Percentiles rank a stretch among this genome's conserved stretches.
Evolutionary conservation across 2,329 filamentous ascomycete species (phyloP).

Genomic region (Aspergillus sp.): DNA sequence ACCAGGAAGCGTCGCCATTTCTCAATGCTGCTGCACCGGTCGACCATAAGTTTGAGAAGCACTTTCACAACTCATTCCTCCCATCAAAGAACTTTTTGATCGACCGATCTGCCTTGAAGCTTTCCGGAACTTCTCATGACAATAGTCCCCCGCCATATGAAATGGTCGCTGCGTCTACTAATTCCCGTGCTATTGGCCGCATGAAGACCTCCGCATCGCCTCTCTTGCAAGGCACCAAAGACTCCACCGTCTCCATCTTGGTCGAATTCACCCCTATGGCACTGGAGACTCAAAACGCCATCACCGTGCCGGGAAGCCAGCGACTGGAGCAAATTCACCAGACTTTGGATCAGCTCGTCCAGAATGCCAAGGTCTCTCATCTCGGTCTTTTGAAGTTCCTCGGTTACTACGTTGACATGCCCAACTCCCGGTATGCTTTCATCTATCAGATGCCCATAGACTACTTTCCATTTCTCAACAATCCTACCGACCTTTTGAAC

Average conservation of each 20-base stretch:
- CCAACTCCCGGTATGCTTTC: constrained; percentile 54
- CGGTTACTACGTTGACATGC: constrained; percentile 54
- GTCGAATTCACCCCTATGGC: constrained; percentile 41
- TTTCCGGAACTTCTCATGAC: constrained; percentile 35
- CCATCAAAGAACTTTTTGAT: constrained; percentile 32
- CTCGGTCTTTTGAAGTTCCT: constrained; percentile 40
- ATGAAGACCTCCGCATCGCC: constrained; percentile 35
- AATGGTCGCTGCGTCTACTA: constrained; percentile 36
- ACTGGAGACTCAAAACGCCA: constrained; percentile 26
- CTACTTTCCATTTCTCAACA: constrained; percentile 39
- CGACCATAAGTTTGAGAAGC: not conserved
- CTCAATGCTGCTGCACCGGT: not conserved
- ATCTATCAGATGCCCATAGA: constrained; percentile 56
- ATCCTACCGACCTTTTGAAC: constrained; percentile 33
- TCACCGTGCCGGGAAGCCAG: constrained; percentile 20
- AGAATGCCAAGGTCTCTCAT: constrained; percentile 38
- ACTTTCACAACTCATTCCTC: constrained; percentile 16
- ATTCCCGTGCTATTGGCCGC: constrained; percentile 37
- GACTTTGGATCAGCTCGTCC: constrained; percentile 35
- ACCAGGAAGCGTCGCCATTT: not conserved
- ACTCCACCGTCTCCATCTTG: constrained; percentile 34
- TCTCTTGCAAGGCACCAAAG: constrained; percentile 25
- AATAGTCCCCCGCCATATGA: constrained; percentile 40
- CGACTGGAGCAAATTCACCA: constrained; percentile 33
- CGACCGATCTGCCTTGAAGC: constrained; percentile 34